Base-by-base conservation (phyloP, 306 rosid species). In the Cucumis melo region DNA sequence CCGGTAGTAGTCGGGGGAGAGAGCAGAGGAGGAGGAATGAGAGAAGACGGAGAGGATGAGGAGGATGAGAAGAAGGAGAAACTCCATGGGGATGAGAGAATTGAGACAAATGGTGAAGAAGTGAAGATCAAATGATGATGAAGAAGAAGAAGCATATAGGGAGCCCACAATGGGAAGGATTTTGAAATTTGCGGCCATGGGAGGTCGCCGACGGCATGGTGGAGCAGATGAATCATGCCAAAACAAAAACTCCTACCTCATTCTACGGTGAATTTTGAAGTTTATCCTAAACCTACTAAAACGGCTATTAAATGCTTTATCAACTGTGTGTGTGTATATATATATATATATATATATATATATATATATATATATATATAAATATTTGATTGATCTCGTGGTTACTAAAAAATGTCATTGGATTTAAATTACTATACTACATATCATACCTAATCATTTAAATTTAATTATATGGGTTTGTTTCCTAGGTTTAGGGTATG, bases 1-100 rank as follows among this genome's bases (percentile, higher is more conserved):
- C 7, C 6, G 34, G 81, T 85, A 85, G 77, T 77, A 78, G 72
- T 78, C 38, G 2, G 62, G 10, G 10, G 46, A 56, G 51, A 75
- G 78, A 29, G 62, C 5, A 24, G 76, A 21, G 13, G 59, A 39
- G 61, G 77, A 8, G 60, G 34, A 7, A 27, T n/a, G 23, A 14
- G 48, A 21, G 21, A 53, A 34, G 7, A 44, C 20, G 4, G 61
- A 51, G 63, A 64, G 50, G 24, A 64, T 4, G 9, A 64, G 21
- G 50, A 64, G n/a, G 9, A 64, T 12, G 50, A 10, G 71, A 63
- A 63, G 24, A 41, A 64, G 72, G 10, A 3, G 50, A 46, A 46
- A 46, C 17, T 46, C 72, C 72, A 64, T 64, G 42, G 48, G 14
- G 12, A 46, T 12, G 50, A 38, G 72, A 38, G 24, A 61, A 27